Evolutionary conservation across 2,329 filamentous ascomycete species (phyloP), one percentile per base, ranked within the genome.

Genomic region (Neopestalotiopsis clavispora): DNA sequence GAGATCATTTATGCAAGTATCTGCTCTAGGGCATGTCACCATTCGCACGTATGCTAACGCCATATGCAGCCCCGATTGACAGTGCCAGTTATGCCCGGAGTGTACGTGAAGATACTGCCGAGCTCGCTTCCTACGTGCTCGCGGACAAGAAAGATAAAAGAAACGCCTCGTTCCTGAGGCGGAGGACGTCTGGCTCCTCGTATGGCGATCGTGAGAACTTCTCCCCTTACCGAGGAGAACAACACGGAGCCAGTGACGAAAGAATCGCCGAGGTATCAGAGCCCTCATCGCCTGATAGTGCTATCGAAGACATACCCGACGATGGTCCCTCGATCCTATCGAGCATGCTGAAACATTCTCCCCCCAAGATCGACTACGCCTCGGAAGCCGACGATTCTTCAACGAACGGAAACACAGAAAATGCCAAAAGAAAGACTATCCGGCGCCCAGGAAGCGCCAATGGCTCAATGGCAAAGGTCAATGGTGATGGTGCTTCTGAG

Each of bases 91-190:
- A 93, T 79, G 92, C 93, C 42, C 89, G 91, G 69, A 92, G 90
- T 72, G 92, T 97, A 56, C 91, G 94, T 72, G 91, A 96, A 80
- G 92, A 96, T 77, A 97, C 94, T 2, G 93, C 94, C 65, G 94
- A 97, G 80, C 85, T 97, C 68, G 94, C 94, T 58, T 94, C 89
- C 20, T 94, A 95, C 78, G 91, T 94, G 64, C 86, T 97, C 34
- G 91, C 91, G 52, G 89, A 92, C 74, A 86, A 86, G 74, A 81
- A 85, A 68, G 78, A 81, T 69, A 78, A 78, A 40, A 81, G 79
- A 58, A 82, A 78, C 70, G 80, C 84, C 4, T 81, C 83, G 10
- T 86, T 89, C 69, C 79, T 89, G 59, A 73, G 74, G 42, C 80
- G 78, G 61, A 78, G 78, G 67, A 79, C 78, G 60, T 80, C 81